Conservation (phyloP, 2,329 filamentous ascomycete genomes). For the Davidsoniella australis region DNA sequence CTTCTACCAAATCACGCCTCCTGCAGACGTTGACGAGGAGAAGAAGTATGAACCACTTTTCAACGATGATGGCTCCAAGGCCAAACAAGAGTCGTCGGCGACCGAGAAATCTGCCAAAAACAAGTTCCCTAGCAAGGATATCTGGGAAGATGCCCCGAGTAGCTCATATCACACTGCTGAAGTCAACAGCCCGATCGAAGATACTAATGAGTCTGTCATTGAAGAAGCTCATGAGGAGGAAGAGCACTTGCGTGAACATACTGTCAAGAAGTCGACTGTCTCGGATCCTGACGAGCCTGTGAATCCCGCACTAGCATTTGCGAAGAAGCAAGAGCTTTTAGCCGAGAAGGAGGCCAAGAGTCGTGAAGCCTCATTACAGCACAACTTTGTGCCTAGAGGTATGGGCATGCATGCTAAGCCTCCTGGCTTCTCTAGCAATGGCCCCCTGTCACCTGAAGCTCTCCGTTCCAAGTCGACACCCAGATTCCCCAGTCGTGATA, state of each 20-base stretch:
- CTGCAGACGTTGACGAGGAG: constrained; percentile 79
- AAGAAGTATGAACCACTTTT: constrained; percentile 94
- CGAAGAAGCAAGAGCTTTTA: constrained; percentile 47
- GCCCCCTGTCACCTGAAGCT: neutral
- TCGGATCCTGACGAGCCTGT: constrained; percentile 24
- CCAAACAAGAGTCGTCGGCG: constrained; percentile 30
- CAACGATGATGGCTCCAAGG: constrained; percentile 43
- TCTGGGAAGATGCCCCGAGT: constrained; percentile 91
- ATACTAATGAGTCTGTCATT: constrained; percentile 12
- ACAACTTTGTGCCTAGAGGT: constrained; percentile 29
- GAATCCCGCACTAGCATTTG: constrained; percentile 47
- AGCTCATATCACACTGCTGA: constrained; percentile 66
- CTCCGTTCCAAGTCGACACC: constrained; percentile 5
- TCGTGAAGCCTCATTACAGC: constrained; percentile 18
- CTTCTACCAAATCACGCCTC: constrained; percentile 45
- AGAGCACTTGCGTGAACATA: constrained; percentile 19
- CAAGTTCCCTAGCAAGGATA: constrained; percentile 79
- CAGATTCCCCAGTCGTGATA: constrained; percentile 69
- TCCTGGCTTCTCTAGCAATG: neutral
- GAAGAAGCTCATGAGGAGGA: constrained; percentile 3
- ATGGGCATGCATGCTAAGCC: constrained; percentile 12
- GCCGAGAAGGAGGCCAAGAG: constrained; percentile 34
- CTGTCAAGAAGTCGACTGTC: constrained; percentile 17
- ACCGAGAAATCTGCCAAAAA: constrained; percentile 28
- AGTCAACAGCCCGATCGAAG: constrained; percentile 55